Base-by-base conservation (phyloP, 2,329 filamentous ascomycete species). In the Alternaria consortialis region DNA sequence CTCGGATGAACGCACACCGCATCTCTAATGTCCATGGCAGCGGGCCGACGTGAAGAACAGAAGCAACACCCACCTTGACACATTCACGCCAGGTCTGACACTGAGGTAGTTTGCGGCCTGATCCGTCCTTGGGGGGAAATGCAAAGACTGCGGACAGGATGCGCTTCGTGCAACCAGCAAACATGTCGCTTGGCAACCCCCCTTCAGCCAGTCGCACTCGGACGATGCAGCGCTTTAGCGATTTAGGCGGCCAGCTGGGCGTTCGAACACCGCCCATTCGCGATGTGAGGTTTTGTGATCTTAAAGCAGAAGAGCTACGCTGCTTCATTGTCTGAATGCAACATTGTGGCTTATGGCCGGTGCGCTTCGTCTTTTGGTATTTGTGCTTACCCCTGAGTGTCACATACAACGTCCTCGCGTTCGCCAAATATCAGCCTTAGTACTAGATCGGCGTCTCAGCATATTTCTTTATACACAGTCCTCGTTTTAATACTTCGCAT, bases 181-280 rank as follows among this genome's bases (percentile, higher is more conserved):
- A 63, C 59, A 43, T 39, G 53, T 53, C 23, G 25, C 61, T 66
- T 66, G 58, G 63, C 61, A 48, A 40, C 15, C 47, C 42, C 51
- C 34, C 44, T 47, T 68, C 63, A 70, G 68, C 68, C 37, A 40
- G 17, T 23, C 65, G 51, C 39, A 17, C 31, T 34, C 37, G 32
- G 39, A 34, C 27, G 34, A 61, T 40, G 59, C 37, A 59, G 37
- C 47, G 52, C 44, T 57, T 53, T 62, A 36, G 55, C 47, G 57
- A 42, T 40, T 34, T 23, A 56, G 54, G 48, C 44, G 56, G 48
- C 34, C 56, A 60, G 51, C 53, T 56, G 48, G 58, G n/a, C 53
- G 34, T 32, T 34, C 32, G 17, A 52, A 27, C 17, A 36, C 32
- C 53, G 58, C 42, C 42, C 40, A 23, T 62, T 27, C 31, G 46